Percentiles rank a stretch among this genome's conserved stretches.
phyloP scores from a whole-genome alignment of 495 filamentous ascomycete species.

The Aspergillus hancockii region DNA sequence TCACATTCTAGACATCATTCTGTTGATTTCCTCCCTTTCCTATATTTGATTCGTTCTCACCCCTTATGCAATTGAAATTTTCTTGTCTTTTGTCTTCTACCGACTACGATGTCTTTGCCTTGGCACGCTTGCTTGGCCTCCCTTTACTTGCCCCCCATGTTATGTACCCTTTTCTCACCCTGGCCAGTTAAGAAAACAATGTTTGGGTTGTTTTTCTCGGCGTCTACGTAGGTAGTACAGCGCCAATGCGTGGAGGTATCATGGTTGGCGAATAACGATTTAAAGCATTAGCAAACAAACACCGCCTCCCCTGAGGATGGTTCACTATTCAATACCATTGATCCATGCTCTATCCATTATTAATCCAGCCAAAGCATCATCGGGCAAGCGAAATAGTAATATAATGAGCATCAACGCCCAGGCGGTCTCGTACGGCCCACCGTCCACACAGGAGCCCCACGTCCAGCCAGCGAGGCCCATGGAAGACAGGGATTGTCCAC shows the following conservation, averaged over 20 bases:
- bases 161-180: not conserved
- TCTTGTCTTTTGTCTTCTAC: conserved; percentile 14
- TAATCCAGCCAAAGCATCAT: not conserved
- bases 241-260: not conserved
- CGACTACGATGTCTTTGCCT: not conserved
- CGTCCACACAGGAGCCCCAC: not conserved
- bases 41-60: conserved; percentile 13
- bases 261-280: not conserved
- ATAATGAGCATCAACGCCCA: not conserved
- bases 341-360: not conserved
- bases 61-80: conserved; percentile 38
- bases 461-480: not conserved
- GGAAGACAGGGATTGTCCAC: not conserved
- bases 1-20: conserved; percentile 23
- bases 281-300: not conserved
- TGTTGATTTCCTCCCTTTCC: conserved; percentile 21
- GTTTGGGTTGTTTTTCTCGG: conserved; percentile 6
- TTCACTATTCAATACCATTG: not conserved
- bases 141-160: conserved; percentile 1
- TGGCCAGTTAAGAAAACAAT: conserved; percentile 7
- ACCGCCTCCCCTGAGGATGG: too few relatives aligned
- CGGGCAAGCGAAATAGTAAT: not conserved
- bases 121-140: not conserved
- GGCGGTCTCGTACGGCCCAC: not conserved
- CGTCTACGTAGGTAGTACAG: conserved; percentile 9